Base-by-base conservation (phyloP, 306 rosid genomes). In the Casuarina equisetifolia region DNA sequence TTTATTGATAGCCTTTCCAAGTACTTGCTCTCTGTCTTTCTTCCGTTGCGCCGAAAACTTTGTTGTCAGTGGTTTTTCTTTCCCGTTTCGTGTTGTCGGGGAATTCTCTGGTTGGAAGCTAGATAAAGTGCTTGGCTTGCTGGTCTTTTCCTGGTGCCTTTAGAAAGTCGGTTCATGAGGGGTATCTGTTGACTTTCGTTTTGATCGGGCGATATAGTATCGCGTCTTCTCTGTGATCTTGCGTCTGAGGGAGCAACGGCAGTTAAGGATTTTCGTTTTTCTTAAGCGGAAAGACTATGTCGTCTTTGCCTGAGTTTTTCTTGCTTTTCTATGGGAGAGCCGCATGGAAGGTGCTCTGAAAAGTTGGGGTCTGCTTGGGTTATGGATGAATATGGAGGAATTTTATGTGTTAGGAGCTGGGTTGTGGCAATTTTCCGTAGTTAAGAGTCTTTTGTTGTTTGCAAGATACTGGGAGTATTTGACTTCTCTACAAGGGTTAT, bases 281-380 rank as follows among this genome's bases (percentile, higher is more conserved):
- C 48, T 42, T 11, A 48, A 58, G 59, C 19, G 9, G 25, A 39
- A 58, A 25, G 64, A 25, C 9, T 32, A 10, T 58, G 39, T 9
- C 15, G 39, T 9, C 15, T 58, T 25, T 58, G 64, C 53, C 64
- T 20, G 64, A 58, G 64, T 7, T n/a, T 12, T 64, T 38, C 32
- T 54, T 53, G 44, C 62, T 74, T 20, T 35, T 52, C 11, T 43
- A 73, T 46, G 74, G 59, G 39, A 64, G 39, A 49, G 79, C 70
- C 69, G 61, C 32, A 3, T 51, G 45, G 55, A 72, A 62, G 84
- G 42, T 73, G 9, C 64, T 42, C 5, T 20, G 59, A 74, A 69
- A 76, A 50, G 81, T 72, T 72, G 9, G 59, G 49, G 59, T 71
- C 43, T 80, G 81, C 62, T 72, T 49, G 74, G 76, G 19, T 39